A percentile compares a stretch with the other conserved stretches of the same genome.
These are phyloP conservation scores for Pseudofabraea citricarpa DNA, from an alignment of 2,329 filamentous ascomycete species.

Conservation along the genomic window DNA sequence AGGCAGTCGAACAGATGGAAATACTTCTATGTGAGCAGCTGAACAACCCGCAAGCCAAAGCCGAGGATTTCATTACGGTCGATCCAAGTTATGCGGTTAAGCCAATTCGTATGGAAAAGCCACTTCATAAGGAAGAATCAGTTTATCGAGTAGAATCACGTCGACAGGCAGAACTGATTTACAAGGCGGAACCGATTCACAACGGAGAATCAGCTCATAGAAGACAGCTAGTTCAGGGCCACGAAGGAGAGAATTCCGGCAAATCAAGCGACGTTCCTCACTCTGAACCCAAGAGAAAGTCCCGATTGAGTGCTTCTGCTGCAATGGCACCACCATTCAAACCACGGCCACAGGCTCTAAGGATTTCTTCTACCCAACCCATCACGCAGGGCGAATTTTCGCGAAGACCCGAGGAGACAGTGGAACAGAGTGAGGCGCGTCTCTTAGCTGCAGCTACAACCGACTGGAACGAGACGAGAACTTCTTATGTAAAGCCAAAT, in stretches of 20 bases:
- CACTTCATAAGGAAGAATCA: too few species aligned
- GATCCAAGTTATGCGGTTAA: too few species aligned
- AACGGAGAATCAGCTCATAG: background rate
- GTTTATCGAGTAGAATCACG: too few species aligned
- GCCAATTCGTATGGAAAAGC: too few species aligned
- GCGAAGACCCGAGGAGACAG: slow-evolving; percentile 5
- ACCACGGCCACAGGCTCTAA: slow-evolving; percentile 18
- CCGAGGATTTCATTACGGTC: too few species aligned
- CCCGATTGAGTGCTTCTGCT: slow-evolving; percentile 25
- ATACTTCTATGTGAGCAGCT: background rate
- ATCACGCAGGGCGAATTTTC: background rate
- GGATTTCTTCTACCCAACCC: background rate
- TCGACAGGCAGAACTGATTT: too few species aligned
- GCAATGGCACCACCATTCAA: slow-evolving; percentile 30
- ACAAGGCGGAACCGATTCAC: too few species aligned
- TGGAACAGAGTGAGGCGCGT: slow-evolving; percentile 16
- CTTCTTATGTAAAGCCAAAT: too few species aligned
- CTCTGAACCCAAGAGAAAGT: slow-evolving; percentile 12
- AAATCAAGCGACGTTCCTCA: background rate
- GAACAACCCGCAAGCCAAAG: background rate
- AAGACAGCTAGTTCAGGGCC: background rate
- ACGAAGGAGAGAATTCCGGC: background rate
- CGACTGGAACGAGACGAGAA: slow-evolving; percentile 12
- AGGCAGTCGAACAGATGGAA: slow-evolving; percentile 17
- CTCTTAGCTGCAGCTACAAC: slow-evolving; percentile 15